Base-by-base conservation (phyloP, 768 basidiomycete genomes). In the Coprinopsis marcescibilis region DNA sequence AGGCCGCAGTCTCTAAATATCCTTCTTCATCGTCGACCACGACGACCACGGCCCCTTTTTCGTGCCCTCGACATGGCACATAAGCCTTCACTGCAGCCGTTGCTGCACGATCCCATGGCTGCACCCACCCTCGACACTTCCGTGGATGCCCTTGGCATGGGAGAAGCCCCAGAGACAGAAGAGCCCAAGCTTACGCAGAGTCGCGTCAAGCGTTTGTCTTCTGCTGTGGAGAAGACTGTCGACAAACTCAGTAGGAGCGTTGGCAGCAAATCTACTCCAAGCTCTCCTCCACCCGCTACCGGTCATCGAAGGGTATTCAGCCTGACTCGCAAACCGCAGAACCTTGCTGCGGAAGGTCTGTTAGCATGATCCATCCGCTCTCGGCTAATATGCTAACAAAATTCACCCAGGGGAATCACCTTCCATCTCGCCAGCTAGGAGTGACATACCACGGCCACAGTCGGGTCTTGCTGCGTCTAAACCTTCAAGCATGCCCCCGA, bases 211-310 rank as follows among this genome's bases (percentile, higher is more conserved):
- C 76, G 76, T 44, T 60, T 76, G 24, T 76, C 73, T 34, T 65
- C 58, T 35, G 72, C 64, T 15, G 73, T 74, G n/a, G 72, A 72
- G 55, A 71, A 68, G 65, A 82, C 82, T 0, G 80, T 80, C 45
- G 80, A 81, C 55, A 83, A 72, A 50, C 69, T 89, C 24, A 79
- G 81, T 50, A 71, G 72, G 56, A 84, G 81, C 60, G 62, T 79
- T 38, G 70, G 72, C 46, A 65, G 60, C 32, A 74, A 65, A 46
- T 56, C 72, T 24, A 58, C 67, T 29, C 57, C 49, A 11, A 57
- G 51, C n/a, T 58, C 59, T 10, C 55, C 66, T 10, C 48, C 59
- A 13, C 54, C 66, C 11, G 55, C 67, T 50, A 60, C 66, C 24
- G 56, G 62, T 56, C 70, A 67, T 49, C 76, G 71, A 48, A 77